A percentile compares a stretch with the other conserved stretches of the same genome.
phyloP scores from a whole-genome alignment of 768 basidiomycete genomes.

The Pleurotus pulmonarius region DNA sequence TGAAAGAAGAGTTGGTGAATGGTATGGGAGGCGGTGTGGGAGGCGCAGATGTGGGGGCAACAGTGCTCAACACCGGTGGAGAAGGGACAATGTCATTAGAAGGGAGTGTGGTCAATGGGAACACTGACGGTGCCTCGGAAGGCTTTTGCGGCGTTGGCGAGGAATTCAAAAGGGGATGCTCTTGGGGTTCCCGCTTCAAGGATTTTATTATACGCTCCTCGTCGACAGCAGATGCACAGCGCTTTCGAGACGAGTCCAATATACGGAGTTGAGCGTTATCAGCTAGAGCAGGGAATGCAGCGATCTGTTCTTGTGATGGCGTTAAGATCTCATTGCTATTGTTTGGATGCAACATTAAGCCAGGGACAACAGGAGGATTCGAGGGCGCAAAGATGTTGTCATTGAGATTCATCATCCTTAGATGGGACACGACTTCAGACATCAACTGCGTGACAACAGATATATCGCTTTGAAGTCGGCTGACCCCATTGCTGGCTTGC shows the following conservation, averaged over 20 bases:
- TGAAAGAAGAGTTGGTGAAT: neutral
- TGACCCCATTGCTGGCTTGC: conserved; percentile 5
- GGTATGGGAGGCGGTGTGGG: conserved; percentile 29
- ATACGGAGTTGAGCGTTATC: conserved; percentile 21
- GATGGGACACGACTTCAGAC: conserved; percentile 3
- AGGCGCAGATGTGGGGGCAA: conserved; percentile 19
- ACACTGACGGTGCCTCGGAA: conserved; percentile 3
- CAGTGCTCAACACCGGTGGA: conserved; percentile 9
- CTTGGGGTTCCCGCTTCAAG: conserved; percentile 45
- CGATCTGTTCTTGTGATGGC: neutral
- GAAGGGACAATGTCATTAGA: conserved; percentile 11
- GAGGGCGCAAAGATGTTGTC: neutral
- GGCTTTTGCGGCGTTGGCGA: conserved; percentile 13
- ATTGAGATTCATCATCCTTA: neutral
- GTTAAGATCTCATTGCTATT: neutral
- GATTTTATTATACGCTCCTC: conserved; percentile 41
- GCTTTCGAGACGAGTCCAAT: conserved; percentile 39
- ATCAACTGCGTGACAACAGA: conserved; percentile 6
- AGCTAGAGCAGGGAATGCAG: conserved; percentile 6
- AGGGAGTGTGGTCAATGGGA: conserved; percentile 15
- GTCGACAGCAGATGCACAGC: conserved; percentile 34
- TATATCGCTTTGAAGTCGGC: conserved; percentile 7
- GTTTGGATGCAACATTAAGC: neutral
- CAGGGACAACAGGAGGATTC: neutral
- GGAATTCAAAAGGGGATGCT: conserved; percentile 32